Evolutionary conservation across 1,284 basidiomycete genomes (phyloP), one percentile per base, ranked within the genome.

Genomic region (Heterobasidion occidentale): DNA sequence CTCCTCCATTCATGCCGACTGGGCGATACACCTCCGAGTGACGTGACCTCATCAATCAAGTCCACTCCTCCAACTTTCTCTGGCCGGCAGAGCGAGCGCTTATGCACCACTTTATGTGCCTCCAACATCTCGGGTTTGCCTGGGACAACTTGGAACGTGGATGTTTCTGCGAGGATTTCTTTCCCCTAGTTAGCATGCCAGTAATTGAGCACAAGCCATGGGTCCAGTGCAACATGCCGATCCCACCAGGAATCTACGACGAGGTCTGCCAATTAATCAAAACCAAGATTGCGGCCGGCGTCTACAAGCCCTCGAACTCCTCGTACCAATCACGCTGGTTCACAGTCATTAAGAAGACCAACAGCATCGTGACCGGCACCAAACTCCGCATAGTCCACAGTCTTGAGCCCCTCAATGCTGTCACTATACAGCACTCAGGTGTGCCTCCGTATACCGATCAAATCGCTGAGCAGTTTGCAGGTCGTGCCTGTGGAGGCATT

Each of bases 31-130:
- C 46, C 3, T 2, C 42, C 42, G 3, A 17, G 17, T 3, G 42
- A 11, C 15, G 2, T 12, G 42, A 47, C 20, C 9, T 47, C 1
- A 47, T 47, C 15, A 17, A 47, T 17, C 9, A 27, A 11, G 46
- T 27, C 1, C 15, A 47, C 20, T 9, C n/a, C 9, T 12, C 11
- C 17, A 3, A 47, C 17, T 47, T 47, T 0, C 53, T 73, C 3
- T 47, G 46, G 46, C 3, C 46, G 1, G 46, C 46, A 12, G 38
- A 42, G 15, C 19, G 2, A 1, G 2, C 2, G 19, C 38, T 42
- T 19, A 42, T 42, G 38, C 38, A 42, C 15, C 38, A 2, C 38
- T 42, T 42, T 2, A 42, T 42, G 38, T 42, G 19, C 3, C 9
- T 42, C 9, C 38, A 42, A 42, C 2, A 42, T 19, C 9, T 11